Conservation (phyloP, 371 early-diverging fungal species). For the Circinella minor region DNA sequence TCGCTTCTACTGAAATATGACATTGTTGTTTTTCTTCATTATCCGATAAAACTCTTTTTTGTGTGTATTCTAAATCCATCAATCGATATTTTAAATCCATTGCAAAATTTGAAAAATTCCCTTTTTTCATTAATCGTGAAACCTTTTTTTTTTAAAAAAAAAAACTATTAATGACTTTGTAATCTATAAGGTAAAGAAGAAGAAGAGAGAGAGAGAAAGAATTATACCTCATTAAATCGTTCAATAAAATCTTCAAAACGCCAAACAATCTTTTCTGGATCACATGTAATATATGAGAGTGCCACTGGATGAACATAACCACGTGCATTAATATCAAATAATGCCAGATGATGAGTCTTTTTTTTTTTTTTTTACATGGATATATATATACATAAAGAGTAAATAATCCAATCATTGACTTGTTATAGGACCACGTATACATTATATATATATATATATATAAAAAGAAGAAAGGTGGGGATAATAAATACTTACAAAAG, state of each 20-base stretch:
- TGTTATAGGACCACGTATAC: background rate
- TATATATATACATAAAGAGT: constrained; percentile 1
- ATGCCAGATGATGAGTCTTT: constrained; percentile 63
- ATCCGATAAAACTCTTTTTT: constrained; percentile 9
- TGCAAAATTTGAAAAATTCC: constrained; percentile 61
- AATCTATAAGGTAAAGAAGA: no score
- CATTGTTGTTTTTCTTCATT: background rate
- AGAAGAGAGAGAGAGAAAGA: background rate
- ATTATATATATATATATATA: no score
- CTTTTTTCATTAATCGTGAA: constrained; percentile 56
- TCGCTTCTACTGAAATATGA: constrained; percentile 35
- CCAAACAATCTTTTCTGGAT: constrained; percentile 53
- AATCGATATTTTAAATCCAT: constrained; percentile 55
- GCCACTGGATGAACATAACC: constrained; percentile 66
- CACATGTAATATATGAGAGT: constrained; percentile 59
- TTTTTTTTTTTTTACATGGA: constrained; percentile 16
- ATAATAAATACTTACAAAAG: constrained; percentile 46
- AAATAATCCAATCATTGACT: background rate
- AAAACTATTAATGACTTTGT: background rate
- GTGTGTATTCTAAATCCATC: constrained; percentile 58
- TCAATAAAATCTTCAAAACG: constrained; percentile 53
- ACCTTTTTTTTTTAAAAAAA: constrained; percentile 24
- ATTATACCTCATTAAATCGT: constrained; percentile 43
- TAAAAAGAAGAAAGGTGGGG: no score
- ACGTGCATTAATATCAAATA: constrained; percentile 65